phyloP scores from a whole-genome alignment of 805 yeast genomes.

The Candida namnaoensis region DNA sequence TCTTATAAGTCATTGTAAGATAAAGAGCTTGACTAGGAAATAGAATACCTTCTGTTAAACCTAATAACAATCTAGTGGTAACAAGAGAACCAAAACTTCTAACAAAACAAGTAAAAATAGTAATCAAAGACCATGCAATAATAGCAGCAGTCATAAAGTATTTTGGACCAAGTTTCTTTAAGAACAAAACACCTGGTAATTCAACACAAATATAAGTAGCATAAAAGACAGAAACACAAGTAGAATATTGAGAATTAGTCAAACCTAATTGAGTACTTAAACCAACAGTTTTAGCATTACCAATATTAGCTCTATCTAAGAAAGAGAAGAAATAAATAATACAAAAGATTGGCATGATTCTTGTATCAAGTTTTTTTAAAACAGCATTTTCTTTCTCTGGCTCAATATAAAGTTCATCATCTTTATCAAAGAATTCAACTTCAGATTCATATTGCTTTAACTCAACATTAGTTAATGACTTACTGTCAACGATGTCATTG shows the following conservation, averaged over 20 bases:
- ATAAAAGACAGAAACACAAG: constrained; percentile 26
- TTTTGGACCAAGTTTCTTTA: constrained; percentile 3
- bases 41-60: constrained; percentile 33
- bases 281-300: constrained; percentile 36
- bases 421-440: not conserved
- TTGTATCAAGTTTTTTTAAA: constrained; percentile 19
- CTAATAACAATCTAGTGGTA: constrained; percentile 31
- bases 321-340: constrained; percentile 23
- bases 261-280: constrained; percentile 21
- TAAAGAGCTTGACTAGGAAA: constrained; percentile 29
- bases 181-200: constrained; percentile 1
- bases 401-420: constrained; percentile 1
- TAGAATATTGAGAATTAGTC: constrained; percentile 19
- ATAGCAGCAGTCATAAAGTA: constrained; percentile 16
- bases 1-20: constrained; percentile 27
- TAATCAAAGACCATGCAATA: constrained; percentile 23
- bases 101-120: constrained; percentile 24
- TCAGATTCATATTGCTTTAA: constrained; percentile 13
- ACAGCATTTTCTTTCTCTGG: constrained; percentile 8
- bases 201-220: constrained; percentile 24
- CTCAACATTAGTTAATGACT: too few relatives aligned
- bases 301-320: constrained; percentile 36
- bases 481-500: too few relatives aligned
- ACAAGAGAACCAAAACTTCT: constrained; percentile 24
- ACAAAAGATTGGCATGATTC: constrained; percentile 22